A percentile compares a stretch with the other conserved stretches of the same genome.
Evolutionary conservation across 306 rosid species (phyloP).

Genomic region (Rubus idaeus): DNA sequence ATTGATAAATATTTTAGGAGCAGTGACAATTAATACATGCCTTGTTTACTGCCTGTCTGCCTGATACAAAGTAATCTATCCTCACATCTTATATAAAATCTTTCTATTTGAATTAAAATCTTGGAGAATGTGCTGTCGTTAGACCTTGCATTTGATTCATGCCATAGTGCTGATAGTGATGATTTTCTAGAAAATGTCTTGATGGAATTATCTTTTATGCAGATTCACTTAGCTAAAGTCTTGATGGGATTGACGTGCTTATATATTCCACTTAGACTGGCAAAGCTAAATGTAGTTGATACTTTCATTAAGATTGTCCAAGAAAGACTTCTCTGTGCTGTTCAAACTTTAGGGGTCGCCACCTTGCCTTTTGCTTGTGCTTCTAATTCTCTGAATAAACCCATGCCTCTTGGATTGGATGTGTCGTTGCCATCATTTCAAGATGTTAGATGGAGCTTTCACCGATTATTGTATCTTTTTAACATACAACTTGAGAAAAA

Average conservation of each 20-base stretch:
- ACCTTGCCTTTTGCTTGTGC: slow-evolving; percentile 76
- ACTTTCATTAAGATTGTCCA: slow-evolving; percentile 41
- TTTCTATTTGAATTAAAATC: background rate
- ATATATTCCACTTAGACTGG: slow-evolving; percentile 50
- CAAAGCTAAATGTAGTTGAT: slow-evolving; percentile 30
- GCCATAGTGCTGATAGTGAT: slow-evolving; percentile 7
- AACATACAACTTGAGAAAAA: slow-evolving; percentile 85
- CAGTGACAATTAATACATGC: no score
- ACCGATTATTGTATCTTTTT: slow-evolving; percentile 72
- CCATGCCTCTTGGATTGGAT: slow-evolving; percentile 71
- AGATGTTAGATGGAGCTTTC: slow-evolving; percentile 72
- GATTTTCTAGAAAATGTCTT: slow-evolving; percentile 10
- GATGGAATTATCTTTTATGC: slow-evolving; percentile 37
- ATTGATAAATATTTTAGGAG: no score
- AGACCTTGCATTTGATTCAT: background rate
- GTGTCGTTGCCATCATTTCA: slow-evolving; percentile 72
- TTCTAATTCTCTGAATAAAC: slow-evolving; percentile 76
- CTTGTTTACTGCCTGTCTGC: background rate
- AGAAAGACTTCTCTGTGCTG: slow-evolving; percentile 38
- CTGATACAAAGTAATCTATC: background rate
- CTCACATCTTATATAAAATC: background rate
- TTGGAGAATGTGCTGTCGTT: background rate
- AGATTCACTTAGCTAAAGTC: slow-evolving; percentile 48
- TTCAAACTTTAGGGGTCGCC: slow-evolving; percentile 47
- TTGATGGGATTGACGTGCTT: slow-evolving; percentile 42